Conservation (phyloP, 208 protist genomes). For the Trypanosoma platydactyli region DNA sequence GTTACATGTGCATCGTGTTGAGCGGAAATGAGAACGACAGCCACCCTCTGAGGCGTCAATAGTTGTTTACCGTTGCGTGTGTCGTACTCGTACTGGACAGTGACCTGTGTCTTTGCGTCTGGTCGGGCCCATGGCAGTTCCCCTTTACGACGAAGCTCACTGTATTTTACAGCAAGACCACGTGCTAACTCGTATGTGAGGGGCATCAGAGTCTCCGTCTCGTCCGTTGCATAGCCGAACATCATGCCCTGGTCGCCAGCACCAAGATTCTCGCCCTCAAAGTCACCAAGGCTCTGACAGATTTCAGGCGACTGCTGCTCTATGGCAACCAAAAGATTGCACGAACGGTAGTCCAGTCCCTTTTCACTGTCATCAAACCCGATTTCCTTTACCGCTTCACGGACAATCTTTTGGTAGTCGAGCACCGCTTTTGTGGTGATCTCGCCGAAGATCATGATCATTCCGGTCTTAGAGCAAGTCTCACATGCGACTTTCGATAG, state of each 20-base stretch:
- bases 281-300: slow-evolving; percentile 96
- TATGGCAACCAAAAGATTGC: slow-evolving; percentile 97
- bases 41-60: slow-evolving; percentile 93
- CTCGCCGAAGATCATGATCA: slow-evolving; percentile 99
- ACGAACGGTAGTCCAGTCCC: slow-evolving; percentile 98
- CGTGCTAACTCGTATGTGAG: slow-evolving; percentile 96
- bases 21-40: slow-evolving; percentile 99
- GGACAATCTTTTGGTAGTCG: slow-evolving; percentile 98
- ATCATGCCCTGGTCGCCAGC: slow-evolving; percentile 99
- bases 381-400: slow-evolving; percentile 97
- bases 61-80: slow-evolving; percentile 75
- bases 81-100: slow-evolving; percentile 98
- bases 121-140: slow-evolving; percentile 95
- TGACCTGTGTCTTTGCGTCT: slow-evolving; percentile 99
- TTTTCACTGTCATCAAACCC: slow-evolving; percentile 96
- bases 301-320: slow-evolving; percentile 99
- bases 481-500: slow-evolving; percentile 99
- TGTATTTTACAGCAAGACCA: slow-evolving; percentile 93
- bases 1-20: slow-evolving; percentile 96
- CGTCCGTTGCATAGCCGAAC: slow-evolving; percentile 99
- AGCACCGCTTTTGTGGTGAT: slow-evolving; percentile 98
- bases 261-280: slow-evolving; percentile 95
- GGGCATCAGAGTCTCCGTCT: slow-evolving; percentile 98
- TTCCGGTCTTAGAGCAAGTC: slow-evolving; percentile 98
- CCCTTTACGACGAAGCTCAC: slow-evolving; percentile 95